A percentile compares a stretch with the other conserved stretches of the same genome.
phyloP scores from a whole-genome alignment of 1,284 basidiomycete genomes.

The Trichosporon asahii region DNA sequence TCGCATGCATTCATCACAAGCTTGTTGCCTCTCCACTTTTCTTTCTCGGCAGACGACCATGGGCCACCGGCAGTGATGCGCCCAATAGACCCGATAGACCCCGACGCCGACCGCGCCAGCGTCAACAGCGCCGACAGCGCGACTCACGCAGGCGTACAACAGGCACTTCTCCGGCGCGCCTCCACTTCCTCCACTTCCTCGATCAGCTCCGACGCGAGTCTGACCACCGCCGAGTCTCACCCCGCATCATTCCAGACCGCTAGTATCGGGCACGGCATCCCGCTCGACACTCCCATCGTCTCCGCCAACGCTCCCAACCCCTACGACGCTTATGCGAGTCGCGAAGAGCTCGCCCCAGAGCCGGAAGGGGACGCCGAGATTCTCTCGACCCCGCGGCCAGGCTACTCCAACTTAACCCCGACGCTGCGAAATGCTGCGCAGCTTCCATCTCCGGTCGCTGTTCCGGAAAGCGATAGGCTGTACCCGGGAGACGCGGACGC shows the following conservation, averaged over 20 bases:
- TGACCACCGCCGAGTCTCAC: conserved; percentile 2
- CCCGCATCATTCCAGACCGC: conserved; percentile 3
- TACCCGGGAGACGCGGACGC: neutral
- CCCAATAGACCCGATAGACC: neutral
- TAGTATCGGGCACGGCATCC: neutral
- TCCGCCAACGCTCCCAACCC: neutral
- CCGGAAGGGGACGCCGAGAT: neutral
- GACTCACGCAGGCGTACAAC: neutral
- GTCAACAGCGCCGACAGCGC: neutral
- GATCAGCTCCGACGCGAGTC: neutral
- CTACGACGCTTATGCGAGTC: neutral
- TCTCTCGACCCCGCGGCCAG: neutral
- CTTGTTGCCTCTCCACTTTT: neutral
- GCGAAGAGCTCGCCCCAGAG: neutral
- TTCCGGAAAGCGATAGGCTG: neutral
- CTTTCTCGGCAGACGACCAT: neutral
- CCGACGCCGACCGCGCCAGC: neutral
- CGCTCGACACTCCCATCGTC: neutral
- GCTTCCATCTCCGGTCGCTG: neutral
- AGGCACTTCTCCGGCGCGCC: neutral
- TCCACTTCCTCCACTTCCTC: neutral
- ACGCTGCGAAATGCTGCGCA: neutral
- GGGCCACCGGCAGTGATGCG: neutral
- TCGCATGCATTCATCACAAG: neutral
- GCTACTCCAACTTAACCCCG: neutral